A percentile compares a stretch with the other conserved stretches of the same genome.
These are phyloP conservation scores for Mallotus japonicus DNA, from an alignment of 441 rosid genomes.

Conservation along the genomic window DNA sequence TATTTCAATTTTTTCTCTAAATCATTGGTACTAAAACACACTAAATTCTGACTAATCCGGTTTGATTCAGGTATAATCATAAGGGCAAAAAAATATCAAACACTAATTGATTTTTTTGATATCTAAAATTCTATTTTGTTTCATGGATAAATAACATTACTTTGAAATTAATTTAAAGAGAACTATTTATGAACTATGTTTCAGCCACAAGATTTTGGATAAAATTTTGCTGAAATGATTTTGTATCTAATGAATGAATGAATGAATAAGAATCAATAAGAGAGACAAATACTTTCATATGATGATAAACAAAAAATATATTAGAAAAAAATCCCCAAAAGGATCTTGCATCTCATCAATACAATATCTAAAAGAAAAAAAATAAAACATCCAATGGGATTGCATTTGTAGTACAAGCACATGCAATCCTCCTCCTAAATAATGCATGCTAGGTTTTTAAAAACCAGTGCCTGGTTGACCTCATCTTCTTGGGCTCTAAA, in stretches of 20 bases:
- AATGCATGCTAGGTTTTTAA: slow-evolving; percentile 20
- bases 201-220: background rate
- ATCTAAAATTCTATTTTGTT: no score
- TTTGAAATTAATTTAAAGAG: background rate
- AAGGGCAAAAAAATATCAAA: no score
- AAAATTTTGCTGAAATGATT: background rate
- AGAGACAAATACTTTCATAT: background rate
- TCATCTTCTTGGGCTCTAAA: slow-evolving; percentile 22
- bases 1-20: no score
- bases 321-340: background rate
- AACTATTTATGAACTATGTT: background rate
- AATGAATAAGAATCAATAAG: no score
- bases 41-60: no score
- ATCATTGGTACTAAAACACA: no score
- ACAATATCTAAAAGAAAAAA: slow-evolving; percentile 8
- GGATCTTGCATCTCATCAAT: slow-evolving; percentile 14
- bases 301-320: background rate
- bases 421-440: slow-evolving; percentile 25
- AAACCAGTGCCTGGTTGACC: slow-evolving; percentile 1
- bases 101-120: no score
- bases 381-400: slow-evolving; percentile 3
- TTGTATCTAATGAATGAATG: background rate
- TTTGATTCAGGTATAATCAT: no score
- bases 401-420: slow-evolving; percentile 19
- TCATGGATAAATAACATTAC: no score